Conservation (phyloP, 2,329 filamentous ascomycete species). For the Penicillium occitanis region DNA sequence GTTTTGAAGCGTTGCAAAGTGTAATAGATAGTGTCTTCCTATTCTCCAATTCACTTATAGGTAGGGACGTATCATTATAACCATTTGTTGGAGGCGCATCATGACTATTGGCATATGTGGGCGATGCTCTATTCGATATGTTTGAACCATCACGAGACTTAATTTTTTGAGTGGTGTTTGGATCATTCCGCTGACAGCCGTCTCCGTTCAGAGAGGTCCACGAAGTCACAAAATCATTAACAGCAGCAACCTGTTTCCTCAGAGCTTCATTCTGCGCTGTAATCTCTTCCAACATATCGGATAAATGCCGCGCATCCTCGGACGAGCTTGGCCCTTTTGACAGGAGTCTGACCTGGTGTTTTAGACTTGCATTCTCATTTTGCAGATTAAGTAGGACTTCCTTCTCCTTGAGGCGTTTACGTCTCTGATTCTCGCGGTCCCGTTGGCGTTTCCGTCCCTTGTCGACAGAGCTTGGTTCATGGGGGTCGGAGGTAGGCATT, state of each 20-base stretch:
- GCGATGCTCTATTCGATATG: not conserved
- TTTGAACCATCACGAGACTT: not conserved
- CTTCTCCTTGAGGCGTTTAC: not conserved
- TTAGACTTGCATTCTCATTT: not conserved
- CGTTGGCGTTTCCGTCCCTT: not conserved
- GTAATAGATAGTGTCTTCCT: not conserved
- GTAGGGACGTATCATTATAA: not conserved
- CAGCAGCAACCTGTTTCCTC: not conserved
- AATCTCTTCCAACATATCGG: not conserved
- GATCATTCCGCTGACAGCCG: not conserved
- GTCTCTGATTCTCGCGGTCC: not conserved
- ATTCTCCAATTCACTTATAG: not conserved
- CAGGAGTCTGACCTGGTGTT: not conserved
- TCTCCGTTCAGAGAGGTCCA: not conserved
- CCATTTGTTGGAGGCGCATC: not conserved
- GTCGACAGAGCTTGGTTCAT: not conserved
- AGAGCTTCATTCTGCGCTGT: not conserved
- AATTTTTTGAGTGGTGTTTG: not conserved
- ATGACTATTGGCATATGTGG: not conserved
- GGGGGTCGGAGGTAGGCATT: not conserved
- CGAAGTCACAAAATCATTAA: not conserved
- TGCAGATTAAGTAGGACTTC: not conserved
- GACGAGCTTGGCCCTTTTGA: not conserved
- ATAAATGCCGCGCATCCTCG: not conserved
- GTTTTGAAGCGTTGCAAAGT: not conserved